A percentile compares a stretch with the other conserved stretches of the same genome.
These are phyloP conservation scores for Petunia secreta DNA, from an alignment of 257 asterid genomes.

Conservation along the genomic window DNA sequence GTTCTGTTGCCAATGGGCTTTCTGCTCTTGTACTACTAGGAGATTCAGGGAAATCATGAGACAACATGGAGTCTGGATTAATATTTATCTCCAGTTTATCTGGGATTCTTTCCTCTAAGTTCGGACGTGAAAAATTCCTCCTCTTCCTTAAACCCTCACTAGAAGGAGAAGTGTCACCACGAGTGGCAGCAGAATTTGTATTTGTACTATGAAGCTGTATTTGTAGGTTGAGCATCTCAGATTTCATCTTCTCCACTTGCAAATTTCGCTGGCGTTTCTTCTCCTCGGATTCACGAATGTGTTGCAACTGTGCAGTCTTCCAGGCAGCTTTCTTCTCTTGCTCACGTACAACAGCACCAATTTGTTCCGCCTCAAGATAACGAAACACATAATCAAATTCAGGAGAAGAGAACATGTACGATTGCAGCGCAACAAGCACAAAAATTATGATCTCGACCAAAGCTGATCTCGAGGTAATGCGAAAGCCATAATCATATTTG, in stretches of 20 bases:
- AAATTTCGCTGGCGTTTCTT: constrained; percentile 81
- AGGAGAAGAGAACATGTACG: constrained; percentile 94
- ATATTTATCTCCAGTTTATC: constrained; percentile 61
- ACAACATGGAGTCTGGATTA: constrained; percentile 48
- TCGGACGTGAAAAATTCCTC: constrained; percentile 48
- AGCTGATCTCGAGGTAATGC: constrained; percentile 97
- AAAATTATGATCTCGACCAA: constrained; percentile 92
- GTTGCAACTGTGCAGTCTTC: constrained; percentile 92
- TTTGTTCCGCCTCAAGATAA: constrained; percentile 98
- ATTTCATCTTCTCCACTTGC: constrained; percentile 99
- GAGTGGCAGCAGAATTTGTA: constrained; percentile 57
- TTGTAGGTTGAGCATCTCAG: constrained; percentile 98
- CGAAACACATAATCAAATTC: constrained; percentile 99
- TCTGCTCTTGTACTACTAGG: constrained; percentile 56
- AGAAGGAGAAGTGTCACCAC: constrained; percentile 56
- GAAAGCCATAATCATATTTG: constrained; percentile 95
- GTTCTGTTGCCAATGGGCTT: constrained; percentile 57
- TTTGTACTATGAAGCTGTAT: constrained; percentile 81
- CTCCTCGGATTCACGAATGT: constrained; percentile 90
- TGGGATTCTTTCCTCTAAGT: constrained; percentile 42
- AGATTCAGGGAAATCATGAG: constrained; percentile 61
- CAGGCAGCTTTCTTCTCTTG: constrained; percentile 97
- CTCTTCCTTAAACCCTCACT: constrained; percentile 81
- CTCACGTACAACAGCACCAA: constrained; percentile 94
- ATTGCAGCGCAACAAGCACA: constrained; percentile 88